These are phyloP conservation scores for Mycena filopes DNA, from an alignment of 768 basidiomycete species.

Conservation along the genomic window DNA sequence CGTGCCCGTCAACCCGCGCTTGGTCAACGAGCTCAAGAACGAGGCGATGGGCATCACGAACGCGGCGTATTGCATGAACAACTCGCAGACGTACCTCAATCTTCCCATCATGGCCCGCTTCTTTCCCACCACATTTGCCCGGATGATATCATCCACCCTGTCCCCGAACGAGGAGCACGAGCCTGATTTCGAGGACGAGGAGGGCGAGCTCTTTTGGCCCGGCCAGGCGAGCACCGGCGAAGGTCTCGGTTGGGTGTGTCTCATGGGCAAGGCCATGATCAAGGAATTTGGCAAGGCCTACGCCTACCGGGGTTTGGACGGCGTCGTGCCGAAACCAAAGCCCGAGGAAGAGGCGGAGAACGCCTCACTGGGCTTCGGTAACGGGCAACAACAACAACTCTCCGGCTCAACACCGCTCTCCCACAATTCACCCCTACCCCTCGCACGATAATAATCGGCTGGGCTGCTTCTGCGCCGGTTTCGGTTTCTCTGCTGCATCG, in stretches of 20 bases:
- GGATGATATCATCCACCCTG: constrained; percentile 75
- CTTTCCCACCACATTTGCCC: constrained; percentile 81
- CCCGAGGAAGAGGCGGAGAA: constrained; percentile 40
- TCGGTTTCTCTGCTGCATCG: constrained; percentile 1
- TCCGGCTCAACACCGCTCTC: constrained; percentile 29
- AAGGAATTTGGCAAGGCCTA: constrained; percentile 81
- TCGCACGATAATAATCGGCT: constrained; percentile 23
- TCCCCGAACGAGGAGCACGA: constrained; percentile 77
- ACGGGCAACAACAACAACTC: constrained; percentile 5
- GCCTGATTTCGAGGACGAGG: constrained; percentile 86
- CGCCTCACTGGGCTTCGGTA: not conserved
- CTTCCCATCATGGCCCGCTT: constrained; percentile 74
- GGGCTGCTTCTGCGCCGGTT: not conserved
- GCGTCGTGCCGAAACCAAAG: constrained; percentile 78
- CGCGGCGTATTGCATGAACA: constrained; percentile 59
- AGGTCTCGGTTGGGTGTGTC: constrained; percentile 88
- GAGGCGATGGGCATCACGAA: constrained; percentile 49
- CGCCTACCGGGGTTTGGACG: constrained; percentile 77
- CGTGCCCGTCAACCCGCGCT: constrained; percentile 55
- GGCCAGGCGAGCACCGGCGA: constrained; percentile 77
- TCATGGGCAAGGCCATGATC: constrained; percentile 89
- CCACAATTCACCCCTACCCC: constrained; percentile 30
- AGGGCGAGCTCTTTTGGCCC: constrained; percentile 89
- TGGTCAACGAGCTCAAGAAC: constrained; percentile 56
- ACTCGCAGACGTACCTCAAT: constrained; percentile 65